phyloP scores from a whole-genome alignment of 225 moss, liverwort and hornwort species.

The Physcomitrellopsis africana region DNA sequence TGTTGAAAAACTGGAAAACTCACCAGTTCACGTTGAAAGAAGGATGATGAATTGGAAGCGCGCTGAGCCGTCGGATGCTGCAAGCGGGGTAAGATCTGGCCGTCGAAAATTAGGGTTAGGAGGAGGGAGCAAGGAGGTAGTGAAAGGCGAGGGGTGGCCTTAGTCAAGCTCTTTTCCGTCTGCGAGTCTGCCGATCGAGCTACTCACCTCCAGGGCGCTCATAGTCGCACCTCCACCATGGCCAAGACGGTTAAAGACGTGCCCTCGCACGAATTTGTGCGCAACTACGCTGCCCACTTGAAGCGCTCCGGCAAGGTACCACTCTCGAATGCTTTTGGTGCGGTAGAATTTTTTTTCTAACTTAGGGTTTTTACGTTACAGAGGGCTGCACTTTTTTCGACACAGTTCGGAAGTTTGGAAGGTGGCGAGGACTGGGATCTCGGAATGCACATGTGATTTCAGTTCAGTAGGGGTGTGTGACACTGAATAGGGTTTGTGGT shows the following conservation, averaged over 20 bases:
- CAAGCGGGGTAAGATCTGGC: neutral
- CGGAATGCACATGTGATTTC: neutral
- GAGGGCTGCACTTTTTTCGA: too few relatives aligned
- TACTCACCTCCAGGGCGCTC: constrained; percentile 18
- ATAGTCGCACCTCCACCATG: constrained; percentile 31
- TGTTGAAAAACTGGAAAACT: too few relatives aligned
- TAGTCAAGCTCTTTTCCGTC: accelerated
- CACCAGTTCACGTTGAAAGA: too few relatives aligned
- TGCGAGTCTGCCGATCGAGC: constrained; percentile 15
- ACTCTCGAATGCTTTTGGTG: neutral
- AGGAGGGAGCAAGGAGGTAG: neutral
- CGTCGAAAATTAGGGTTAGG: constrained; percentile 29
- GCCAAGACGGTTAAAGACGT: constrained; percentile 80
- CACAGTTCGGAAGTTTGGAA: too few relatives aligned
- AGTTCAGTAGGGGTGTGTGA: neutral
- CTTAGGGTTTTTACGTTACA: too few relatives aligned
- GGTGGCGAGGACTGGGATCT: too few relatives aligned
- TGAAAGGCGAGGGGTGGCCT: neutral
- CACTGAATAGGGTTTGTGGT: neutral
- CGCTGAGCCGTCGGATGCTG: constrained; percentile 8
- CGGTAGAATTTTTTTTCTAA: too few relatives aligned
- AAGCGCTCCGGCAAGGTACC: constrained; percentile 75
- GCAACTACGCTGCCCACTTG: constrained; percentile 69
- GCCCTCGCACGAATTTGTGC: constrained; percentile 78
- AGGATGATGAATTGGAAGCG: neutral